Percentiles rank a stretch among this genome's conserved stretches.
Conservation (phyloP, 1,284 basidiomycete genomes). For the Microbotryum scabiosae region DNA sequence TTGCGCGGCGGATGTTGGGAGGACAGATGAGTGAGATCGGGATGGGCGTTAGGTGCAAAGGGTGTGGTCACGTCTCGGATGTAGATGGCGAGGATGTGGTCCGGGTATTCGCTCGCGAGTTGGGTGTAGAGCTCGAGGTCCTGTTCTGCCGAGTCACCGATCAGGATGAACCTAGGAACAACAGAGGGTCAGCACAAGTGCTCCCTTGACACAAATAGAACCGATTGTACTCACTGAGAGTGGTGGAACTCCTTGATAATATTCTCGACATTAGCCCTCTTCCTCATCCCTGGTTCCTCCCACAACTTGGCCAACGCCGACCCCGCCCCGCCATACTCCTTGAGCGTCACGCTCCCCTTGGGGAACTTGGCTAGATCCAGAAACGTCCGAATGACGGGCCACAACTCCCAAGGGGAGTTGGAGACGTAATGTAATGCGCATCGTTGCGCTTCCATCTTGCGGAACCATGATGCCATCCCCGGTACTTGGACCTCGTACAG, state of each 20-base stretch:
- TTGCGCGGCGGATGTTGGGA: neutral
- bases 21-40: neutral
- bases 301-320: constrained; percentile 67
- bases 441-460: constrained; percentile 49
- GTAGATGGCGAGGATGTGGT: constrained; percentile 52
- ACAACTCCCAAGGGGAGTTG: constrained; percentile 79
- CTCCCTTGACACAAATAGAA: neutral
- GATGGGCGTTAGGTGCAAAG: neutral
- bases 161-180: constrained; percentile 65
- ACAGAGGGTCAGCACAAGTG: neutral
- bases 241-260: constrained; percentile 60
- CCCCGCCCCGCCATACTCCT: constrained; percentile 60
- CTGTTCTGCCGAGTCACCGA: constrained; percentile 82
- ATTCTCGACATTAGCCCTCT: constrained; percentile 57
- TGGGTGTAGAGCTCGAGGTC: constrained; percentile 60
- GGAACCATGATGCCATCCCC: constrained; percentile 68
- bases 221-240: neutral
- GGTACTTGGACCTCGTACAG: constrained; percentile 60
- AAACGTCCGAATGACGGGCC: constrained; percentile 70
- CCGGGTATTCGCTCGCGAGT: constrained; percentile 58
- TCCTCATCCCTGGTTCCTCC: constrained; percentile 61
- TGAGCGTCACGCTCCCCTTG: constrained; percentile 54
- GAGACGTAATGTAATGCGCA: constrained; percentile 55
- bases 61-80: constrained; percentile 59
- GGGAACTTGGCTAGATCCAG: constrained; percentile 60